Evolutionary conservation across 495 filamentous ascomycete genomes (phyloP).

Genomic region (Acidomyces sp.): DNA sequence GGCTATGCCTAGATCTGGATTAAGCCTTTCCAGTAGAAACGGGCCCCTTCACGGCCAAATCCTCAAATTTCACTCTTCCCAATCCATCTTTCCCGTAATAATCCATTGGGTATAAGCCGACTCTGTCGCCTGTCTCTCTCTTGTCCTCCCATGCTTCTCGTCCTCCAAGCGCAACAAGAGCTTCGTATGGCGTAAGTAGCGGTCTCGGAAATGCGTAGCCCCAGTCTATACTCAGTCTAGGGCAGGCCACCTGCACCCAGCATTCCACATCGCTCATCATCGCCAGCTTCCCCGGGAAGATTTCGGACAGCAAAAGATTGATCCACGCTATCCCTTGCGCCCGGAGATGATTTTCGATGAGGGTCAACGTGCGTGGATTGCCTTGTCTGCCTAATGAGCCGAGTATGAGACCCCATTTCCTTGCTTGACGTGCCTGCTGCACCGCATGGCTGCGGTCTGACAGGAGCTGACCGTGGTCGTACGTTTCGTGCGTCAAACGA

Average conservation of each 20-base stretch:
- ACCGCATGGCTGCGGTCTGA: conserved; percentile 67
- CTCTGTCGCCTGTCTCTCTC: conserved; percentile 36
- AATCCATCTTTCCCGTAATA: conserved; percentile 90
- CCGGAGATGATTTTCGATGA: conserved; percentile 65
- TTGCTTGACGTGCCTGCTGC: conserved; percentile 52
- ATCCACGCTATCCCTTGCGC: conserved; percentile 61
- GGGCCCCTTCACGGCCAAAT: conserved; percentile 7
- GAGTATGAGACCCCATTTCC: conserved; percentile 88
- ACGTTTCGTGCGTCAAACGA: conserved; percentile 76
- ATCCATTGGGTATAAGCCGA: conserved; percentile 83
- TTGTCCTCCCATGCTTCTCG: conserved; percentile 55
- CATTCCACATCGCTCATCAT: conserved; percentile 87
- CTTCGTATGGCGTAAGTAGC: conserved; percentile 87
- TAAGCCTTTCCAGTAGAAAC: no score
- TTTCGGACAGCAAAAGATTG: conserved; percentile 76
- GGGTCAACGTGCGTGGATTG: conserved; percentile 78
- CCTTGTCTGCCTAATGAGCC: conserved; percentile 87
- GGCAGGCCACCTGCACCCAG: conserved; percentile 97
- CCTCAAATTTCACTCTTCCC: conserved; percentile 50
- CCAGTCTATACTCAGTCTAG: conserved; percentile 92
- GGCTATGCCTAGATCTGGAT: no score
- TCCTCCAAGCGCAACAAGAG: conserved; percentile 69
- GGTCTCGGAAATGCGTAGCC: conserved; percentile 89
- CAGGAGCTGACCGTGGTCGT: conserved; percentile 83
- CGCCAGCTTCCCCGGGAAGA: conserved; percentile 87